phyloP scores from a whole-genome alignment of 345 rosid genomes.

The Angophora floribunda region DNA sequence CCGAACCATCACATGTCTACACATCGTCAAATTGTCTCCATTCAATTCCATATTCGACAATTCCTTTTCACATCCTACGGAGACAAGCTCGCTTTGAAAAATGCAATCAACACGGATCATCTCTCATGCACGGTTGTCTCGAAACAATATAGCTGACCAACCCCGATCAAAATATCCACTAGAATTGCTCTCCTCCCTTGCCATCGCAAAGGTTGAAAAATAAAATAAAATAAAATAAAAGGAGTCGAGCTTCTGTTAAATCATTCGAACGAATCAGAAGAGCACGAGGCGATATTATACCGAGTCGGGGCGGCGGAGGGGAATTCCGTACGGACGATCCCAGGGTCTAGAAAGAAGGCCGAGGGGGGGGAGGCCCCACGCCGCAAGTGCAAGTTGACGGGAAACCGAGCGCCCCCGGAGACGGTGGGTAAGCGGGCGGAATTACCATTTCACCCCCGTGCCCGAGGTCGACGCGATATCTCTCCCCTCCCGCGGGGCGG shows the following conservation, averaged over 20 bases:
- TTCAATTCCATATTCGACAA: neutral
- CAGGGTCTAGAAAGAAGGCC: neutral
- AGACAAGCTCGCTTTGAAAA: neutral
- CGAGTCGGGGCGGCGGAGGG: neutral
- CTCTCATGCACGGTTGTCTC: neutral
- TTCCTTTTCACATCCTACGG: fast-evolving
- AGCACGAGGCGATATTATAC: too few species aligned
- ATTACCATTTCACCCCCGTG: neutral
- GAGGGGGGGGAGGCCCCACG: neutral
- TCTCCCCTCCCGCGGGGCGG: neutral
- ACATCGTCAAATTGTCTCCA: neutral
- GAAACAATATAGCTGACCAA: neutral
- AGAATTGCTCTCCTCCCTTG: too few species aligned
- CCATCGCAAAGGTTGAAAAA: too few species aligned
- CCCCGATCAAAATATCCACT: neutral
- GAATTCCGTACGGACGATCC: neutral
- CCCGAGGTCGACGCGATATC: neutral
- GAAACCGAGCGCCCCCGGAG: neutral
- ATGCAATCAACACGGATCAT: neutral
- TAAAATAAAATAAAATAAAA: too few species aligned
- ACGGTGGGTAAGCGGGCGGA: neutral
- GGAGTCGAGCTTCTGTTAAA: neutral
- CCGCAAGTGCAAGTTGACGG: neutral
- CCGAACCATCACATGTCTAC: neutral
- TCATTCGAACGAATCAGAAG: neutral